Conservation (phyloP, 345 rosid species). For the Aegle marmelos region DNA sequence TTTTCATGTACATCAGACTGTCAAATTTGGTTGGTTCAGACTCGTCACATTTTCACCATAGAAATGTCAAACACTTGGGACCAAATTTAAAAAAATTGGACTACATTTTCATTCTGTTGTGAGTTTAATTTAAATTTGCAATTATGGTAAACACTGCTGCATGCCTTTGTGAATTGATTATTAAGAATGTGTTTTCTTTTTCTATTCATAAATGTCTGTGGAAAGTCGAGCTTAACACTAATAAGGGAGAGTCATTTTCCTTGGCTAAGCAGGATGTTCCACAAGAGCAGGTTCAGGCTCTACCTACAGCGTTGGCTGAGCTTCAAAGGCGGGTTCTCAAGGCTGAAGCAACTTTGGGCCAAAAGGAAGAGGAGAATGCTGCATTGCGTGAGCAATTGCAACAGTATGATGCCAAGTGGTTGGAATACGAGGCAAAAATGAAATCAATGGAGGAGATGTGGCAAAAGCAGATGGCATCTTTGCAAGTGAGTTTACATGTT, state of each 20-base stretch:
- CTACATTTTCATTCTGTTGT: not conserved
- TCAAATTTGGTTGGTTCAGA: not conserved
- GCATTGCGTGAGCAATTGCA: slow-evolving; percentile 70
- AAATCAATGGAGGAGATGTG: slow-evolving; percentile 94
- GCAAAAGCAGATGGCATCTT: slow-evolving; percentile 85
- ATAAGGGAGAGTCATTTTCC: not conserved
- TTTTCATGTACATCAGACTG: not conserved
- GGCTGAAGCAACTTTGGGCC: slow-evolving; percentile 63
- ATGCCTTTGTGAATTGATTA: not conserved
- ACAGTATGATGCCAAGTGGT: slow-evolving; percentile 69
- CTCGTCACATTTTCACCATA: not conserved
- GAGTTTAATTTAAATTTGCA: slow-evolving; percentile 2
- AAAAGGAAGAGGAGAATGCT: slow-evolving; percentile 83
- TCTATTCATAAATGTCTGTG: not conserved
- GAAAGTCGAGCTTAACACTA: slow-evolving; percentile 5
- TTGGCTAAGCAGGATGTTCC: slow-evolving; percentile 47
- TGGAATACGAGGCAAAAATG: slow-evolving; percentile 80
- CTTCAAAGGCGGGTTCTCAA: slow-evolving; percentile 66
- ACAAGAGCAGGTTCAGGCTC: slow-evolving; percentile 53
- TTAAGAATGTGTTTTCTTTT: slow-evolving; percentile 4
- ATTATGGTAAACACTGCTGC: not conserved
- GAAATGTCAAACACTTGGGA: not conserved
- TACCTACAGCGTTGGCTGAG: slow-evolving; percentile 55
- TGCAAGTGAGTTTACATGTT: slow-evolving; percentile 58
- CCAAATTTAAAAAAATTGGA: not conserved